Evolutionary conservation across 1,284 basidiomycete species (phyloP).

Genomic region (Meira miltonrushii): DNA sequence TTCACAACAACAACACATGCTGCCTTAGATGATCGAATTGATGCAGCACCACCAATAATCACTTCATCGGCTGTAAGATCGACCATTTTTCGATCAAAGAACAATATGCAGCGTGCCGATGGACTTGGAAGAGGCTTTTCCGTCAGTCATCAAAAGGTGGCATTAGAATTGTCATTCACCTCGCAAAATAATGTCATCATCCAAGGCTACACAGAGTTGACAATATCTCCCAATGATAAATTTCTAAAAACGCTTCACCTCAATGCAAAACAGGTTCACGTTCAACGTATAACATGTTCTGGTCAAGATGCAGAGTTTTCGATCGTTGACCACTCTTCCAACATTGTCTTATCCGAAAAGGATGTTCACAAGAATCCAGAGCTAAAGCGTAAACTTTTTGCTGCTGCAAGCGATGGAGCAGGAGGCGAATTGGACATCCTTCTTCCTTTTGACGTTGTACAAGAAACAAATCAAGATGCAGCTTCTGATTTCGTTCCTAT

Average conservation of each 20-base stretch:
- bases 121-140: slow-evolving; percentile 38
- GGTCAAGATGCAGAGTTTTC: slow-evolving; percentile 62
- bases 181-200: slow-evolving; percentile 42
- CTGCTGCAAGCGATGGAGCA: slow-evolving; percentile 79
- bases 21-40: no score
- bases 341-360: slow-evolving; percentile 63
- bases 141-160: slow-evolving; percentile 73
- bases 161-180: slow-evolving; percentile 78
- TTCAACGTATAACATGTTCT: slow-evolving; percentile 66
- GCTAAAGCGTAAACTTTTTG: slow-evolving; percentile 84
- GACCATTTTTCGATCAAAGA: background rate
- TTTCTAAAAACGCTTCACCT: slow-evolving; percentile 75
- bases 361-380: slow-evolving; percentile 88
- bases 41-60: no score
- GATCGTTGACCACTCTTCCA: slow-evolving; percentile 70
- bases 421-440: slow-evolving; percentile 90
- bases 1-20: no score
- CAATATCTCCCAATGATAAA: slow-evolving; percentile 69
- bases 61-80: background rate
- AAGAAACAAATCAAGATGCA: slow-evolving; percentile 22
- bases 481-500: slow-evolving; percentile 68
- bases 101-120: background rate
- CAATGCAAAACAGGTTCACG: slow-evolving; percentile 79
- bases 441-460: slow-evolving; percentile 65
- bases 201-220: slow-evolving; percentile 73